Percentiles rank a stretch among this genome's conserved stretches.
phyloP scores from a whole-genome alignment of 2,329 filamentous ascomycete genomes.

The Fusarium pseudocircinatum region DNA sequence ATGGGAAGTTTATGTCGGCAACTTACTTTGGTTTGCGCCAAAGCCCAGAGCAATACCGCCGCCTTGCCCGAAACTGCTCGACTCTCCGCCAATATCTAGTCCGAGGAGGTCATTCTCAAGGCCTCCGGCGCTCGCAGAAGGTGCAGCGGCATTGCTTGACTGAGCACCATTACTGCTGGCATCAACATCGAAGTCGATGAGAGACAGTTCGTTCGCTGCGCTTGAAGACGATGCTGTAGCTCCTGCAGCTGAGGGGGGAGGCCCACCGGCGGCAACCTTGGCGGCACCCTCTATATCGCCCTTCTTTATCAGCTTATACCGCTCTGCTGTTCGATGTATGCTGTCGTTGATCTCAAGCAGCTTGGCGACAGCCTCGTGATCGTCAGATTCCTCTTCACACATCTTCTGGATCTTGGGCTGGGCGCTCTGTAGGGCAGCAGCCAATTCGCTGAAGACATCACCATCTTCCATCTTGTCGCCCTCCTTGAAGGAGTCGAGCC shows the following conservation, averaged over 20 bases:
- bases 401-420: conserved; percentile 99
- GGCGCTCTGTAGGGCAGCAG: conserved; percentile 86
- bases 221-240: conserved; percentile 60
- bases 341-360: conserved; percentile 98
- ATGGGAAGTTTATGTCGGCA: background rate
- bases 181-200: conserved; percentile 88
- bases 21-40: conserved; percentile 73
- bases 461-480: conserved; percentile 80
- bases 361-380: conserved; percentile 94
- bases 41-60: conserved; percentile 88
- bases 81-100: conserved; percentile 77
- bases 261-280: conserved; percentile 83
- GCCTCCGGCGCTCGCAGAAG: conserved; percentile 65
- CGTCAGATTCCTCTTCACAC: conserved; percentile 98
- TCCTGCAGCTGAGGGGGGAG: conserved; percentile 62
- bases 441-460: conserved; percentile 83
- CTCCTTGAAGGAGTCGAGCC: conserved; percentile 82
- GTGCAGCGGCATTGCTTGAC: conserved; percentile 38
- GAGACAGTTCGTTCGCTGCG: conserved; percentile 77
- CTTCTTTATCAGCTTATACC: conserved; percentile 96
- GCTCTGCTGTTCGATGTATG: conserved; percentile 94
- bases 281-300: conserved; percentile 87
- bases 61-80: conserved; percentile 72
- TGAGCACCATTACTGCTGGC: conserved; percentile 56
- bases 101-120: conserved; percentile 93